These are phyloP conservation scores for Paraphoma chrysanthemicola DNA, from an alignment of 2,329 filamentous ascomycete species.

Conservation along the genomic window DNA sequence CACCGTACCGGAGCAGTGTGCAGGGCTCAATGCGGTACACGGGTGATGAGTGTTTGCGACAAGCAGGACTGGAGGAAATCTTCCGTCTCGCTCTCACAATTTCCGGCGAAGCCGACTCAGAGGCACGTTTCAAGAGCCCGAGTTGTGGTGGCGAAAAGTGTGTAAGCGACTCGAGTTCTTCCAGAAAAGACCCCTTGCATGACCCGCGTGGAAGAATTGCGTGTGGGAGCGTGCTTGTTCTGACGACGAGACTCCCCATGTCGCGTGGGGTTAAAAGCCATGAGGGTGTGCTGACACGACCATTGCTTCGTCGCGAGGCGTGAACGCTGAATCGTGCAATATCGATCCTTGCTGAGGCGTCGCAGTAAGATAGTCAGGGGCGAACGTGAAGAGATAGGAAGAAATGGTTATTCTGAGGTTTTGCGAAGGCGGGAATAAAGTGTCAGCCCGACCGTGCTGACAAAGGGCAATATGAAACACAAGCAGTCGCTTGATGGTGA, in stretches of 20 bases:
- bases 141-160: not conserved
- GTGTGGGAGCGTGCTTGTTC: not conserved
- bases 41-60: not conserved
- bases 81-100: not conserved
- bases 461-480: not conserved
- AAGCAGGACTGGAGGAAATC: not conserved
- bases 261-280: not conserved
- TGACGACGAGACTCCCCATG: slow-evolving; percentile 2
- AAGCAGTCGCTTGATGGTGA: not conserved
- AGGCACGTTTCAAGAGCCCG: slow-evolving; percentile 1
- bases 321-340: not conserved
- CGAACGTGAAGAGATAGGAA: not conserved
- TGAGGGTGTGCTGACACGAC: slow-evolving; percentile 1
- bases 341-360: not conserved
- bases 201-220: not conserved
- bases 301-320: not conserved
- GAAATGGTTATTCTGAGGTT: not conserved
- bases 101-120: not conserved
- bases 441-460: not conserved
- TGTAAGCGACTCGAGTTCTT: slow-evolving; percentile 1
- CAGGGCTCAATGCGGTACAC: not conserved
- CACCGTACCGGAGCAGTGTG: not conserved
- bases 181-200: slow-evolving; percentile 2
- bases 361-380: not conserved
- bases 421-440: not conserved